Evolutionary conservation across 257 asterid genomes (phyloP).

Genomic region (Fraxinus quadrangulata): DNA sequence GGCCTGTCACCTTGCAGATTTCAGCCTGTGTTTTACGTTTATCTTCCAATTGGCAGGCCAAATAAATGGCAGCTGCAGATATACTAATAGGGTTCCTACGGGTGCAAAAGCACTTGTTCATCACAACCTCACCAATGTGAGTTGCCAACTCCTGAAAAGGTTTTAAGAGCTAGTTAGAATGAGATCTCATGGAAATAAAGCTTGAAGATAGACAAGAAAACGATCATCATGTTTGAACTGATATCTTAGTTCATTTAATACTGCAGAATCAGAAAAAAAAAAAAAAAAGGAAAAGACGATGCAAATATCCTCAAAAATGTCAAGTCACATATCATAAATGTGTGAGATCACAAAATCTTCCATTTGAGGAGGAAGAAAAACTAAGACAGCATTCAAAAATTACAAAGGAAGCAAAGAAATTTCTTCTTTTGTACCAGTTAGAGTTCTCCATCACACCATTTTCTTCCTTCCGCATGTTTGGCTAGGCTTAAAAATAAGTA

Average conservation of each 20-base stretch:
- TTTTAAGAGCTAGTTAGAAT: neutral
- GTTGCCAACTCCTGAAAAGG: slow-evolving; percentile 88
- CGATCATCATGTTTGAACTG: neutral
- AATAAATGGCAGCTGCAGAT: slow-evolving; percentile 94
- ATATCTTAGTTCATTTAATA: too few species aligned
- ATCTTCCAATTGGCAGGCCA: slow-evolving; percentile 97
- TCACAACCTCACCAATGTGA: slow-evolving; percentile 94
- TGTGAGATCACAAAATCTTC: neutral
- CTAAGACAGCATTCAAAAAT: neutral
- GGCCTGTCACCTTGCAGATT: slow-evolving; percentile 97
- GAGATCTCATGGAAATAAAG: neutral
- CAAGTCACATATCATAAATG: neutral
- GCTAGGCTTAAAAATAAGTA: neutral
- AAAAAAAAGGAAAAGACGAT: too few species aligned
- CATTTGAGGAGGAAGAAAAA: neutral
- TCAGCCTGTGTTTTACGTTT: slow-evolving; percentile 97
- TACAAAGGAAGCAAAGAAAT: neutral
- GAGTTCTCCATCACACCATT: neutral
- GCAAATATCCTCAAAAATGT: neutral
- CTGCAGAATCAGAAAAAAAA: neutral
- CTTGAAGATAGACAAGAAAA: neutral
- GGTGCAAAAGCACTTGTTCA: slow-evolving; percentile 97
- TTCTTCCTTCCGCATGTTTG: neutral
- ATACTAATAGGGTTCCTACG: slow-evolving; percentile 97
- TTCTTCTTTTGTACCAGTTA: neutral